Conservation (phyloP, 441 rosid genomes). For the Francoa sonchifolia region DNA sequence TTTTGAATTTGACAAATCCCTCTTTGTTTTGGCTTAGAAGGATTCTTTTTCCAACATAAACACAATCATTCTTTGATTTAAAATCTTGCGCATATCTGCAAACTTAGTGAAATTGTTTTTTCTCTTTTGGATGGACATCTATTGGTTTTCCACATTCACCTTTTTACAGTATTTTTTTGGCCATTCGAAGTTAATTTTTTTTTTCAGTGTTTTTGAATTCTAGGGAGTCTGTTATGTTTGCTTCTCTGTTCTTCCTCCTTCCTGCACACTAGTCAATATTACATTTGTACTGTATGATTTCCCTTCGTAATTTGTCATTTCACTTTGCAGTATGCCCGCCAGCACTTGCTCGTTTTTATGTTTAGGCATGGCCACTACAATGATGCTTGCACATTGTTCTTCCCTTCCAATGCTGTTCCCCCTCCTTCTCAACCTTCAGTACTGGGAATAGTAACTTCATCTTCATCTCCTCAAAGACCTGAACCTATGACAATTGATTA, state of each 20-base stretch:
- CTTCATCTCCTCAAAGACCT: conserved; percentile 83
- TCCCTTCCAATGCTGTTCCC: conserved; percentile 66
- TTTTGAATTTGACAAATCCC: not conserved
- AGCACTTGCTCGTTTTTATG: conserved; percentile 80
- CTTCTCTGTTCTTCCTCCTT: not conserved
- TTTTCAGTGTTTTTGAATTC: too few relatives aligned
- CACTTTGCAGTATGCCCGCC: conserved; percentile 76
- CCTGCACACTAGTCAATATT: not conserved
- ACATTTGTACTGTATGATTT: not conserved
- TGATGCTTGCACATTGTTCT: conserved; percentile 84
- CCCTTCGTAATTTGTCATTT: conserved; percentile 4
- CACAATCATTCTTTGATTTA: too few relatives aligned
- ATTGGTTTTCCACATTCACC: too few relatives aligned
- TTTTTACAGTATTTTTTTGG: too few relatives aligned
- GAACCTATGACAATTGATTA: conserved; percentile 90
- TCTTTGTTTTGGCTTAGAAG: too few relatives aligned
- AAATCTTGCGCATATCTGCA: too few relatives aligned
- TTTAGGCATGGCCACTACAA: conserved; percentile 79
- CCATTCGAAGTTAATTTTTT: too few relatives aligned
- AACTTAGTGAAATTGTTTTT: too few relatives aligned
- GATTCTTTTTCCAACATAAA: too few relatives aligned
- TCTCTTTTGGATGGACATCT: too few relatives aligned
- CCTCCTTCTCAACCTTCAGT: conserved; percentile 59
- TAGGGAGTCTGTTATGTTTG: too few relatives aligned
- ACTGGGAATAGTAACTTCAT: conserved; percentile 44